Evolutionary conservation across 306 rosid species (phyloP).

Genomic region (Lupinus albus): DNA sequence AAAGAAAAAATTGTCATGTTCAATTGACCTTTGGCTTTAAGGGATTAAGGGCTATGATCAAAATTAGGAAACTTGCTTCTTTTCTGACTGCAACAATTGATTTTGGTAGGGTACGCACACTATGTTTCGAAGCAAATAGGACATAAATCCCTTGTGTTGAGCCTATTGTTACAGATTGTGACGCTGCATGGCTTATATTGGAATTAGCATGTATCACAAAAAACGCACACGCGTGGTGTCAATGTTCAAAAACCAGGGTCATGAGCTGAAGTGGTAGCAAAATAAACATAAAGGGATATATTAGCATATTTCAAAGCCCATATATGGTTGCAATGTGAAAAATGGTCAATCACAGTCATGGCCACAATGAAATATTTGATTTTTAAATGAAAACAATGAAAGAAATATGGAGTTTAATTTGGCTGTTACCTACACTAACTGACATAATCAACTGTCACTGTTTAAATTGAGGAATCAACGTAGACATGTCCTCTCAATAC

Average conservation of each 20-base stretch:
- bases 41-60: not conserved
- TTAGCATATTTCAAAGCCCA: not conserved
- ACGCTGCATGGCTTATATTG: not conserved
- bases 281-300: not conserved
- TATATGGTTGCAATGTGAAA: not conserved
- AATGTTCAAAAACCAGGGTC: no score
- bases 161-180: not conserved
- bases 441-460: no score
- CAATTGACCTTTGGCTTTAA: not conserved
- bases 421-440: no score
- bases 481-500: no score
- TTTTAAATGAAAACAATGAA: no score
- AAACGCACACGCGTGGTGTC: not conserved
- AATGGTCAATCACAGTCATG: not conserved
- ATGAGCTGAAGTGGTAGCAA: not conserved
- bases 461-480: no score
- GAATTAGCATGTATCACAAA: not conserved
- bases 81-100: not conserved
- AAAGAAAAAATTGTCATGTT: slow-evolving; percentile 2
- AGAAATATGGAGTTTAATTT: no score
- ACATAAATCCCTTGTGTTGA: not conserved
- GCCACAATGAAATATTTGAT: not conserved
- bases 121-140: not conserved
- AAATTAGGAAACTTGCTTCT: slow-evolving; percentile 5
- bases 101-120: not conserved